Percentiles rank a stretch among this genome's conserved stretches.
phyloP scores from a whole-genome alignment of 495 filamentous ascomycete genomes.

The Penicillium turbatum region DNA sequence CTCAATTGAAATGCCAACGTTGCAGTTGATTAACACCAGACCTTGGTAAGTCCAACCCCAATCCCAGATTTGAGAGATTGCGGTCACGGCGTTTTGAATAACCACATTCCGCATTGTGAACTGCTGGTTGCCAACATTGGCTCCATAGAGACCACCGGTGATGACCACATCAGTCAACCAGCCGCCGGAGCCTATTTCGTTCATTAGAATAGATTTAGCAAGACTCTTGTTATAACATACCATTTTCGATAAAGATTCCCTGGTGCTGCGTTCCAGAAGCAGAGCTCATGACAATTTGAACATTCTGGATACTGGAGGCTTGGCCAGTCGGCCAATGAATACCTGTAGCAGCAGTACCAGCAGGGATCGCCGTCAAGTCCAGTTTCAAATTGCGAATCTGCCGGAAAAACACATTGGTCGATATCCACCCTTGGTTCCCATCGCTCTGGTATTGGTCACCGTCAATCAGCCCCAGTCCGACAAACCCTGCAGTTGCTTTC shows the following conservation, averaged over 20 bases:
- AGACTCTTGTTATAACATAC: conserved; percentile 34
- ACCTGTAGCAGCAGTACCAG: conserved; percentile 49
- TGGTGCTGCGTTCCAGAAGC: conserved; percentile 57
- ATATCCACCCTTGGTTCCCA: conserved; percentile 46
- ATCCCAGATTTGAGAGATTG: conserved; percentile 56
- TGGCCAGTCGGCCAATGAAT: conserved; percentile 77
- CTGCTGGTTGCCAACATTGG: conserved; percentile 71
- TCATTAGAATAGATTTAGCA: neutral
- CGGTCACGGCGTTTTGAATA: conserved; percentile 60
- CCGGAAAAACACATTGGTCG: conserved; percentile 72
- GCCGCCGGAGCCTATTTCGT: conserved; percentile 57
- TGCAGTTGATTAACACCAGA: conserved; percentile 46
- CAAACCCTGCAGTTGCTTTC: conserved; percentile 61
- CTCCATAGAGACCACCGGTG: conserved; percentile 65
- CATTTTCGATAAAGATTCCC: conserved; percentile 72
- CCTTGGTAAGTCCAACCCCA: conserved; percentile 57
- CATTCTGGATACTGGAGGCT: conserved; percentile 72
- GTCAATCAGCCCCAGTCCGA: conserved; percentile 63
- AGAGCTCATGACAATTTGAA: conserved; percentile 66
- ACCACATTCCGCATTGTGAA: conserved; percentile 72
- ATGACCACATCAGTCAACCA: conserved; percentile 62
- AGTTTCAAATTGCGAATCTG: conserved; percentile 75
- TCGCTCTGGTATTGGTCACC: conserved; percentile 55
- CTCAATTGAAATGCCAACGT: conserved; percentile 47
- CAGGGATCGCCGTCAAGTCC: conserved; percentile 62